Evolutionary conservation across 2,329 filamentous ascomycete genomes (phyloP).

Genomic region (Parastagonospora avenae): DNA sequence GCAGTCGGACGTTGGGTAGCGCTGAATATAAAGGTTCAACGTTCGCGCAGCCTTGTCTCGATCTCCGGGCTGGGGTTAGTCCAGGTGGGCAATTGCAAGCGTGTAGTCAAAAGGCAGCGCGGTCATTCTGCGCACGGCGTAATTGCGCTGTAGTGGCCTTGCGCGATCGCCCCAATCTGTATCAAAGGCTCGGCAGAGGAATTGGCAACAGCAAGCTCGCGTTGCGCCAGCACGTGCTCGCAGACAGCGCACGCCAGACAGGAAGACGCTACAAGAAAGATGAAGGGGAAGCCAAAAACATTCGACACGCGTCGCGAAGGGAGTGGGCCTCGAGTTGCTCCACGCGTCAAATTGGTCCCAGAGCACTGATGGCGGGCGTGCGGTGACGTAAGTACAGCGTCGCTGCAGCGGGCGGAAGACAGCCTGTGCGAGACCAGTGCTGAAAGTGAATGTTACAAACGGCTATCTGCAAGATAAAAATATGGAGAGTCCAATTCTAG

Average conservation of each 20-base stretch:
- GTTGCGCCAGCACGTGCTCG: background rate
- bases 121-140: background rate
- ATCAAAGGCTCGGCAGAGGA: background rate
- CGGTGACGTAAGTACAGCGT: background rate
- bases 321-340: conserved; percentile 7
- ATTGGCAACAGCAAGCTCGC: background rate
- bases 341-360: conserved; percentile 6
- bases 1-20: conserved; percentile 6
- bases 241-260: background rate
- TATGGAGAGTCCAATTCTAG: no score
- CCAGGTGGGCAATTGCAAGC: background rate
- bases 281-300: background rate
- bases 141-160: no score
- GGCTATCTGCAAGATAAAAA: no score
- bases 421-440: background rate
- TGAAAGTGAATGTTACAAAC: no score
- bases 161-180: background rate
- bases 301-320: no score
- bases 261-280: background rate
- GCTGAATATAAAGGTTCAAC: background rate
- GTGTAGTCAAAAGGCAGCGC: background rate
- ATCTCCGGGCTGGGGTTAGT: background rate
- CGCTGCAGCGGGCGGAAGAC: background rate
- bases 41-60: background rate
- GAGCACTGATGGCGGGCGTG: background rate